A percentile compares a stretch with the other conserved stretches of the same genome.
Evolutionary conservation across 495 filamentous ascomycete species (phyloP).

Genomic region (Cercophora scortea): DNA sequence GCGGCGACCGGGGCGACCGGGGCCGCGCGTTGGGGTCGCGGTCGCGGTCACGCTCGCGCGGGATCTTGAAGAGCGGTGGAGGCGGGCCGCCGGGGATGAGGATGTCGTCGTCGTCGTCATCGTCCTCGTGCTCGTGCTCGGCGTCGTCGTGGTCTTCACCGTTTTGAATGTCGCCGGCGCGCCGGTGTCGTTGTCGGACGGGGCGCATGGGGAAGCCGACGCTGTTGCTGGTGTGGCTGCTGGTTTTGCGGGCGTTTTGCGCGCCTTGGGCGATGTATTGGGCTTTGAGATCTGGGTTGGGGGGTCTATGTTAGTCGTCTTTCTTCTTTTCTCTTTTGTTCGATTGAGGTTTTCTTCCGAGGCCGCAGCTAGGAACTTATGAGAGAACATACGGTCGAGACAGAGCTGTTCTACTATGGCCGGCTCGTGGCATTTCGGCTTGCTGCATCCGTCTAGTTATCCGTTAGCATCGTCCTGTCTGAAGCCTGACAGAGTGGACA

Average conservation of each 20-base stretch:
- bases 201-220: not conserved
- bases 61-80: too few relatives aligned
- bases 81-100: too few relatives aligned
- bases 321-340: not conserved
- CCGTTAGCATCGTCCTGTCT: too few relatives aligned
- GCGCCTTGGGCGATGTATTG: constrained; percentile 17
- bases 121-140: not conserved
- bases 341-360: not conserved
- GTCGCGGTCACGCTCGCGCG: too few relatives aligned
- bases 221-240: not conserved
- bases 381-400: constrained; percentile 8
- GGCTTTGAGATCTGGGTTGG: constrained; percentile 15
- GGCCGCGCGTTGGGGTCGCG: too few relatives aligned
- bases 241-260: not conserved
- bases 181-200: not conserved
- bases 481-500: too few relatives aligned
- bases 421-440: constrained; percentile 9
- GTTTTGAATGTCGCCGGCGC: not conserved
- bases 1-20: not conserved
- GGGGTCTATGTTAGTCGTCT: not conserved
- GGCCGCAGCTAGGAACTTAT: not conserved
- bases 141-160: not conserved
- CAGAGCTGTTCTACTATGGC: constrained; percentile 16
- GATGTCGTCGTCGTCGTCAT: not conserved
- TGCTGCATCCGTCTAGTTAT: constrained; percentile 10